Conservation (phyloP, 768 basidiomycete species). For the Boletus speciosus region DNA sequence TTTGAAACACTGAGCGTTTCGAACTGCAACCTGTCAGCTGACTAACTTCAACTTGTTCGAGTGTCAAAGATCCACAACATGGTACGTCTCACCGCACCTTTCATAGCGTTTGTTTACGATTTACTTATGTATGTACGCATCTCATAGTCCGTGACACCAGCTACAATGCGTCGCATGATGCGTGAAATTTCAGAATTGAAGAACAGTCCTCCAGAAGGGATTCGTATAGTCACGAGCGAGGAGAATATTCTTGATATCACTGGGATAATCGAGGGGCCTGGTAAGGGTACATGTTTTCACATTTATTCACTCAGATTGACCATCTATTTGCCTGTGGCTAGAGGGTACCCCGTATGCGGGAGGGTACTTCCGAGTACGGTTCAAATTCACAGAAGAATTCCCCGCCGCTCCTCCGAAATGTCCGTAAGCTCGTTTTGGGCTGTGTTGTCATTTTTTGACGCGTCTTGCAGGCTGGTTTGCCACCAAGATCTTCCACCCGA, state of each 20-base stretch:
- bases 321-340: slow-evolving; percentile 21
- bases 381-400: slow-evolving; percentile 91
- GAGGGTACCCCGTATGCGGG: slow-evolving; percentile 68
- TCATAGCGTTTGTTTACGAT: background rate
- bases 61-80: slow-evolving; percentile 12
- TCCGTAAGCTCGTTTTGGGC: slow-evolving; percentile 26
- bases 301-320: slow-evolving; percentile 5
- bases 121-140: background rate
- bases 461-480: slow-evolving; percentile 68
- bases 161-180: slow-evolving; percentile 80
- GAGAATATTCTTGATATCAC: slow-evolving; percentile 87
- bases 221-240: slow-evolving; percentile 80
- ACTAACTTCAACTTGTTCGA: slow-evolving; percentile 8
- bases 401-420: slow-evolving; percentile 94
- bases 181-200: slow-evolving; percentile 80
- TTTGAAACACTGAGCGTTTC: slow-evolving; percentile 26
- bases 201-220: slow-evolving; percentile 86
- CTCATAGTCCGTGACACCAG: slow-evolving; percentile 41
- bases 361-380: slow-evolving; percentile 73
- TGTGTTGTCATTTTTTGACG: slow-evolving; percentile 2
- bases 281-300: slow-evolving; percentile 41
- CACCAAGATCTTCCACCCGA: slow-evolving; percentile 97
- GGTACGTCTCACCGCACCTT: slow-evolving; percentile 15
- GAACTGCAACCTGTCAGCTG: slow-evolving; percentile 18
- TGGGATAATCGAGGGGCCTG: slow-evolving; percentile 87